phyloP scores from a whole-genome alignment of 208 protist genomes.

The Wallacemonas sp. region DNA sequence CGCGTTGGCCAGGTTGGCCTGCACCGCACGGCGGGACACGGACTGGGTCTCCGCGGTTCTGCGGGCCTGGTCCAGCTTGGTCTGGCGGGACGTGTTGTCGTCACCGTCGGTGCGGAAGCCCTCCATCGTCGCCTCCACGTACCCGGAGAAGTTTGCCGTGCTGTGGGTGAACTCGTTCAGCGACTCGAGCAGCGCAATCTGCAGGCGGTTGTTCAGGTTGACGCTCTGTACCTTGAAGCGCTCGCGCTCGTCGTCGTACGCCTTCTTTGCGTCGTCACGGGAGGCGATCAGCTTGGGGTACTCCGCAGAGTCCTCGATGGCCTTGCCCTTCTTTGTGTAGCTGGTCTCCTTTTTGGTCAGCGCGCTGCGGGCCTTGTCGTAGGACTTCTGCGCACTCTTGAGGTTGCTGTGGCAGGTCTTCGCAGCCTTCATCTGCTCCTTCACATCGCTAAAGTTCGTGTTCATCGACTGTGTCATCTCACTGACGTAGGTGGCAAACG shows the following conservation, averaged over 20 bases:
- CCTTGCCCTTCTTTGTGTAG: slow-evolving; percentile 72
- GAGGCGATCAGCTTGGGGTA: slow-evolving; percentile 49
- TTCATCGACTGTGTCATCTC: slow-evolving; percentile 44
- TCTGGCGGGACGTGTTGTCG: slow-evolving; percentile 2
- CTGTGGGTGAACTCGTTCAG: slow-evolving; percentile 56
- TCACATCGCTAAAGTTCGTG: slow-evolving; percentile 19
- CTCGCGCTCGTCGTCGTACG: slow-evolving; percentile 30
- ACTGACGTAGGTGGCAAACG: slow-evolving; percentile 51
- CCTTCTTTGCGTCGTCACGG: slow-evolving; percentile 38
- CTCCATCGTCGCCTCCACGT: slow-evolving; percentile 49
- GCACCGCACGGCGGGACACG: slow-evolving; percentile 8
- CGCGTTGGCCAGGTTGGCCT: slow-evolving; percentile 5
- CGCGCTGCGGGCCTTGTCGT: slow-evolving; percentile 47
- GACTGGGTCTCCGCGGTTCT: slow-evolving; percentile 25
- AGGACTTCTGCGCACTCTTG: slow-evolving; percentile 37
- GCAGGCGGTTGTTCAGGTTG: slow-evolving; percentile 23
- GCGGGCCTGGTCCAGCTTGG: slow-evolving; percentile 27
- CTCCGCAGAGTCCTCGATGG: slow-evolving; percentile 33
- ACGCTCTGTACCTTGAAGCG: slow-evolving; percentile 26
- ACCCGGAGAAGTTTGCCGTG: slow-evolving; percentile 40
- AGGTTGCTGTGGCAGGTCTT: slow-evolving; percentile 36
- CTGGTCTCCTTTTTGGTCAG: slow-evolving; percentile 54
- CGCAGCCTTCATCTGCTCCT: slow-evolving; percentile 32
- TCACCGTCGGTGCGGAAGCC: slow-evolving; percentile 41
- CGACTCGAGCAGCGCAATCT: slow-evolving; percentile 22